phyloP scores from a whole-genome alignment of 2,329 filamentous ascomycete species.

The Onygenales sp. region DNA sequence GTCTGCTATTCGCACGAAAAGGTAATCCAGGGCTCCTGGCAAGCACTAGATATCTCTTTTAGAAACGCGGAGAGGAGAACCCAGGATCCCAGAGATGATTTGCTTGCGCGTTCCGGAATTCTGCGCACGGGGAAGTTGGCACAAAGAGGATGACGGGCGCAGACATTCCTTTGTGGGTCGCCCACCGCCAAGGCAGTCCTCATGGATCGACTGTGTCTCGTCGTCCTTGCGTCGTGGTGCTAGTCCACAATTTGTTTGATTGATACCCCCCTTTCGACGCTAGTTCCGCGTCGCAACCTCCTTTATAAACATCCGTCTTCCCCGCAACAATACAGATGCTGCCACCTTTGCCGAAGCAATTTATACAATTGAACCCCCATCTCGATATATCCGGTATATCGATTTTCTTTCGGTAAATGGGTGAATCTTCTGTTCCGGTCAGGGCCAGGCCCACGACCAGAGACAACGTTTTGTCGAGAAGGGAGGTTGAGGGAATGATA shows the following conservation, averaged over 20 bases:
- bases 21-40: too few relatives aligned
- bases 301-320: background rate
- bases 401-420: background rate
- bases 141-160: too few relatives aligned
- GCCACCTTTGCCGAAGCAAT: background rate
- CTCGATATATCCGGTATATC: background rate
- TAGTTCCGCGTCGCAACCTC: background rate
- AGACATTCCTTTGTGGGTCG: background rate
- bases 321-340: background rate
- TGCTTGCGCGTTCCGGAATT: too few relatives aligned
- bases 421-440: background rate
- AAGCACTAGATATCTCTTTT: too few relatives aligned
- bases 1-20: too few relatives aligned
- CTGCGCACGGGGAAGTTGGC: too few relatives aligned
- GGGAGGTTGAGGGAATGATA: conserved; percentile 70
- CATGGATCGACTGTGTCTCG: background rate
- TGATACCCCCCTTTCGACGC: background rate
- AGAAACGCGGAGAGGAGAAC: too few relatives aligned
- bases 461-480: conserved; percentile 45
- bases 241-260: background rate
- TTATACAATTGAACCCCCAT: background rate
- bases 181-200: background rate
- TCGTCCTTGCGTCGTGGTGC: background rate
- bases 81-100: too few relatives aligned
- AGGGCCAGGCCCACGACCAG: conserved; percentile 18